Conservation (phyloP, 116 monocot genomes). For the Trichopus zeylanicus region DNA sequence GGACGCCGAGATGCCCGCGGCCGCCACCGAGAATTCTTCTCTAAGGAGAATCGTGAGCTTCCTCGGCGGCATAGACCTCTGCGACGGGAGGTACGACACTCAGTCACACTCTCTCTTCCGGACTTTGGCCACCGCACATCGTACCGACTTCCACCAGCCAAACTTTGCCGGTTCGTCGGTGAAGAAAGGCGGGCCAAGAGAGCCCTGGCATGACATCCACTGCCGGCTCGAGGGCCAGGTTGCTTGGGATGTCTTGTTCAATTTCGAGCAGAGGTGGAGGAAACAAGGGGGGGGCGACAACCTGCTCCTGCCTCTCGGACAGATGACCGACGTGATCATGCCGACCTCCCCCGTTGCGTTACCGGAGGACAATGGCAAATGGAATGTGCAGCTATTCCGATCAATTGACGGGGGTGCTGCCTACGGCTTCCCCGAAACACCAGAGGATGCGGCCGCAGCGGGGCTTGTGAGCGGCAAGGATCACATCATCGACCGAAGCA, state of each 20-base stretch:
- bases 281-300: too few relatives aligned
- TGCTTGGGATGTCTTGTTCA: conserved; percentile 25
- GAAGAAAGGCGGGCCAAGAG: conserved; percentile 25
- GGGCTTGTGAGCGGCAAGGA: conserved; percentile 33
- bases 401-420: conserved; percentile 29
- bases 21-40: not conserved
- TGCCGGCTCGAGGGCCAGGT: conserved; percentile 18
- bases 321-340: conserved; percentile 18
- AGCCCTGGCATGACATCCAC: conserved; percentile 32
- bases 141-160: conserved; percentile 26
- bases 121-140: conserved; percentile 19
- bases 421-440: conserved; percentile 20
- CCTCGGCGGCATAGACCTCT: conserved; percentile 24
- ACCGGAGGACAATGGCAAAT: conserved; percentile 12
- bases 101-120: conserved; percentile 23
- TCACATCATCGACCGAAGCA: conserved; percentile 24
- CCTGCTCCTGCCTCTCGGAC: conserved; percentile 11
- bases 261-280: conserved; percentile 32
- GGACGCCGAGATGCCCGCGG: conserved; percentile 12
- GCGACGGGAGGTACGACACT: conserved; percentile 31
- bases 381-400: conserved; percentile 28
- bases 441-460: conserved; percentile 17
- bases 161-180: conserved; percentile 12
- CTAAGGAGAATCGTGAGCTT: conserved; percentile 25
- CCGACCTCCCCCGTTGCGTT: conserved; percentile 19